These are phyloP conservation scores for Roridomyces roridus DNA, from an alignment of 768 basidiomycete species.

Conservation along the genomic window DNA sequence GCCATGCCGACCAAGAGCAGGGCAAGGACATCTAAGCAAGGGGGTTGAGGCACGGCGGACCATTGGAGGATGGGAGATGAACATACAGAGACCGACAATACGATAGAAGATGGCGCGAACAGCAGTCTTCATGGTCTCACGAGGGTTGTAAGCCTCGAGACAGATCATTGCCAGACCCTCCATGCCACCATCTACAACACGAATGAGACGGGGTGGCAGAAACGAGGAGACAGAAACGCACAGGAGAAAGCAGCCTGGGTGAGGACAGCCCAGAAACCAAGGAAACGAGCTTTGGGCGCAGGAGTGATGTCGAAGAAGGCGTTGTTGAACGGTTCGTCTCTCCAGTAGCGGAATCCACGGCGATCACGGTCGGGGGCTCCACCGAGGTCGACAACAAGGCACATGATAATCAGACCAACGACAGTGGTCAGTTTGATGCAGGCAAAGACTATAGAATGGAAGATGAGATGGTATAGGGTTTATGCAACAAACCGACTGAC, in stretches of 20 bases:
- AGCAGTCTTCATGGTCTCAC: constrained; percentile 47
- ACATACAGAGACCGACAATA: constrained; percentile 35
- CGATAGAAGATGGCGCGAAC: constrained; percentile 46
- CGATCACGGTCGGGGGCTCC: constrained; percentile 49
- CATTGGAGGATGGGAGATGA: background rate
- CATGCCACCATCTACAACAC: constrained; percentile 43
- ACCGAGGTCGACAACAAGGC: constrained; percentile 56
- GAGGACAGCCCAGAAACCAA: constrained; percentile 39
- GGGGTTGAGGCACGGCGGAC: background rate
- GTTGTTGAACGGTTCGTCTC: constrained; percentile 29
- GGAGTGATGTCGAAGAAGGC: constrained; percentile 22
- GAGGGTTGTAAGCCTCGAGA: constrained; percentile 47
- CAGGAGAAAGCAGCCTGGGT: constrained; percentile 38
- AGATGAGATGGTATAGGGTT: constrained; percentile 40
- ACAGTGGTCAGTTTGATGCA: constrained; percentile 53
- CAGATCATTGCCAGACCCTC: constrained; percentile 44
- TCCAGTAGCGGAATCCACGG: constrained; percentile 50
- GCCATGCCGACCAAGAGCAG: constrained; percentile 48
- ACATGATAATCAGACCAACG: constrained; percentile 47
- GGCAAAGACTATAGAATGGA: constrained; percentile 51
- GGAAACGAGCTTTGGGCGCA: constrained; percentile 38
- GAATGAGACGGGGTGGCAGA: background rate
- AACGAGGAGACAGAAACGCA: constrained; percentile 15
- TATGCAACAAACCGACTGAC: constrained; percentile 11
- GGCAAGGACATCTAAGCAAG: constrained; percentile 37